phyloP scores from a whole-genome alignment of 148 eudicot species.

The Mesembryanthemum crystallinum region DNA sequence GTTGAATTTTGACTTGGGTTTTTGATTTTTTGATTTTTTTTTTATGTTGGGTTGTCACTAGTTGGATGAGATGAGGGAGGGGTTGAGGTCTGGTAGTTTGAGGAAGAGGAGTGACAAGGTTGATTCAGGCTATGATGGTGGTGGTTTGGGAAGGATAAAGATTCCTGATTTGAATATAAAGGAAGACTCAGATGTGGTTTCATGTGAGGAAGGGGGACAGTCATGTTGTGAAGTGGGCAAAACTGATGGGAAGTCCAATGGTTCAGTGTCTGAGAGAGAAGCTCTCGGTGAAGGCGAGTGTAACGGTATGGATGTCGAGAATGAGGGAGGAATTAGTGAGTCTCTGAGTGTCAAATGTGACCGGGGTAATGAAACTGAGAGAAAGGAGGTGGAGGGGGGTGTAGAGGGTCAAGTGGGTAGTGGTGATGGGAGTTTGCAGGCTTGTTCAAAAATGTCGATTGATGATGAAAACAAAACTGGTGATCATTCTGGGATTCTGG shows the following conservation, averaged over 20 bases:
- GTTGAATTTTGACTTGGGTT: slow-evolving; percentile 13
- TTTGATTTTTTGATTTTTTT: slow-evolving; percentile 1
- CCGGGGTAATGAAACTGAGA: not conserved
- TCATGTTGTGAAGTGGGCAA: slow-evolving; percentile 16
- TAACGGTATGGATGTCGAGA: slow-evolving; percentile 19
- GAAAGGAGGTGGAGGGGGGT: slow-evolving; percentile 19
- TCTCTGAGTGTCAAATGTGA: not conserved
- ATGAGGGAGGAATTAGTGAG: slow-evolving; percentile 14
- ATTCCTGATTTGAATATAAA: slow-evolving; percentile 31
- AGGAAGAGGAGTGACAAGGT: slow-evolving; percentile 14
- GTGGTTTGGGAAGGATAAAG: slow-evolving; percentile 17
- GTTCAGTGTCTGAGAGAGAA: slow-evolving; percentile 11
- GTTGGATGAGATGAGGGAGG: slow-evolving; percentile 44
- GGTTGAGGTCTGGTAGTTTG: slow-evolving; percentile 43
- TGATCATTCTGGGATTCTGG: slow-evolving; percentile 4
- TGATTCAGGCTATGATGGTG: slow-evolving; percentile 12
- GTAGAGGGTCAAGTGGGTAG: not conserved
- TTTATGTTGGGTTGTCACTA: slow-evolving; percentile 17
- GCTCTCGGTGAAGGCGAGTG: slow-evolving; percentile 12
- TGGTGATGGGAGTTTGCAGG: not conserved
- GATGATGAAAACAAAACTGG: slow-evolving; percentile 8
- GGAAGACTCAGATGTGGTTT: slow-evolving; percentile 21
- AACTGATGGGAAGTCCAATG: slow-evolving; percentile 4
- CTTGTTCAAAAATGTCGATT: not conserved
- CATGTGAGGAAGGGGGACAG: slow-evolving; percentile 12